Evolutionary conservation across 1,139 yeast species (phyloP).

Genomic region (Geotrichum europaeum): DNA sequence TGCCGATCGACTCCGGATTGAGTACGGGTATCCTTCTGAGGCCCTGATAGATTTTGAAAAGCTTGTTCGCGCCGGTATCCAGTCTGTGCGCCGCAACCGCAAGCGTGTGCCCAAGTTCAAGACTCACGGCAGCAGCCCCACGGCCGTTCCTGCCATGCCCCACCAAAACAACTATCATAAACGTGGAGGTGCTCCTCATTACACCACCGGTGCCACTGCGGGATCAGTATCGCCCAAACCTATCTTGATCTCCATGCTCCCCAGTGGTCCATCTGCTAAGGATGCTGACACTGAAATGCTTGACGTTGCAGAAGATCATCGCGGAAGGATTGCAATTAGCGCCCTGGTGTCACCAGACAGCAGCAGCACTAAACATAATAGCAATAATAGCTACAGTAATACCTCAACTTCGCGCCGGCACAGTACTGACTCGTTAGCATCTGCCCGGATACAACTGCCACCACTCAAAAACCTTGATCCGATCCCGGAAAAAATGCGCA

Average conservation of each 20-base stretch:
- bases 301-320: neutral
- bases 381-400: neutral
- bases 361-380: neutral
- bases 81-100: constrained; percentile 63
- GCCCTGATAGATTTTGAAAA: constrained; percentile 72
- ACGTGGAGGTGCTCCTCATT: neutral
- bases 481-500: neutral
- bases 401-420: neutral
- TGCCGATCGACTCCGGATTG: constrained; percentile 66
- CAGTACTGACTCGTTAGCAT: neutral
- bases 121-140: neutral
- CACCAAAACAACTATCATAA: neutral
- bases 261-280: neutral
- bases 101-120: constrained; percentile 42
- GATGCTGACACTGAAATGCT: constrained; percentile 10
- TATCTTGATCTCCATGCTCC: neutral
- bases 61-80: constrained; percentile 88
- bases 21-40: constrained; percentile 61
- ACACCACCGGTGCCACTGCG: neutral
- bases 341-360: constrained; percentile 13
- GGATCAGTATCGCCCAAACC: neutral
- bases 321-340: constrained; percentile 16
- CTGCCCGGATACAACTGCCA: neutral
- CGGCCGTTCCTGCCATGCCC: neutral
- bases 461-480: neutral